Base-by-base conservation (phyloP, 2,329 filamentous ascomycete genomes). In the Harringtonia aguacate region DNA sequence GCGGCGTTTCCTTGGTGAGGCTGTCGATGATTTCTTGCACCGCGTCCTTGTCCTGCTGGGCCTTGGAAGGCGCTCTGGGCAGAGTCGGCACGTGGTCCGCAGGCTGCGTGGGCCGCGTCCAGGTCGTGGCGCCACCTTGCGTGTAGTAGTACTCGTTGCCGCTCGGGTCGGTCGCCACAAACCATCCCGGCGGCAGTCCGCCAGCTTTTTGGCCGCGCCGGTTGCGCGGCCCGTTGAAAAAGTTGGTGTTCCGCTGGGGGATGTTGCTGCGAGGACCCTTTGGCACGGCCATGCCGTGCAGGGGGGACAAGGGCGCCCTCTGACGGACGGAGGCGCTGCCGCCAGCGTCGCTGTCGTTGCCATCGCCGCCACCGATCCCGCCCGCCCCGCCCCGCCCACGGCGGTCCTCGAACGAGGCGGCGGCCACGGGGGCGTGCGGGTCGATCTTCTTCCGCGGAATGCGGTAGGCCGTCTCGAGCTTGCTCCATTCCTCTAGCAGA, bases 371-470 rank as follows among this genome's bases (percentile, higher is more conserved):
- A 13, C 31, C 17, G 33, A 8, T 60, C n/a, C 31, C 48, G 45
- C 61, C 56, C 45, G 60, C 56, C 39, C 50, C 50, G 47, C 81
- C 74, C 47, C 79, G 76, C 40, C 75, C 73, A 45, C 84, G 80
- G 44, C 84, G 83, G 55, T 77, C 71, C 10, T 59, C 56, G 51
- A 79, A 77, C 21, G 75, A 77, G 22, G 62, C 53, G 59, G 61
- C 48, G 60, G 48, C 53, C 60, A 59, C 60, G 17, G 66, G 65
- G 39, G 70, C 75, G 50, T 79, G 80, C 22, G 82, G 80, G 58
- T 90, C 87, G 46, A 84, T 67, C 66, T 94, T 94, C 66, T 92
- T 86, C 46, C 90, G 79, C 31, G 87, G 87, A 57, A 98, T 98
- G 47, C 92, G 81, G 62, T 97, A 98, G 8, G 80, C 92, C 30